Base-by-base conservation (phyloP, 148 eudicot genomes). In the Hydrangea macrophylla region DNA sequence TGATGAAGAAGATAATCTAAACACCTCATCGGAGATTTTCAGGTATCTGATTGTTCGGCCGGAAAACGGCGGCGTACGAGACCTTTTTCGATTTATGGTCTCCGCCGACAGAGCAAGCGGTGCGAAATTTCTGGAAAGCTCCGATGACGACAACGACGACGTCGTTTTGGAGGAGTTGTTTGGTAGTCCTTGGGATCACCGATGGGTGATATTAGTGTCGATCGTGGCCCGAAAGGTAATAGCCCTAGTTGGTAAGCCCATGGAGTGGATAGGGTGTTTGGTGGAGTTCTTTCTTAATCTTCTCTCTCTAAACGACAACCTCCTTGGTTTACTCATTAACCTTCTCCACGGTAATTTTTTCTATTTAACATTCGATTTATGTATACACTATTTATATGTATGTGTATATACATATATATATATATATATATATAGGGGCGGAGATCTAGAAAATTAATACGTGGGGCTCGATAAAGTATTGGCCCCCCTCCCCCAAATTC, bases 151-250 rank as follows among this genome's bases (percentile, higher is more conserved):
- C 51, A 39, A 9, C 15, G 54, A n/a, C 11, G 39, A 44, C 50
- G 58, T n/a, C n/a, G n/a, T n/a, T n/a, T n/a, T n/a, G n/a, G n/a
- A 55, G 18, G 73, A 68, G 53, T 25, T 67, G 63, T 32, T 30
- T 60, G 65, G 61, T 3, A 73, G 70, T n/a, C 23, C 80, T 36
- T 6, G 72, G 54, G 72, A 91, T 51, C 80, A 67, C 20, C 83
- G 89, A 60, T 87, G 90, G 92, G 82, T 89, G n/a, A 89, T 92
- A 40, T 72, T 85, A 22, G 89, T 89, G 26, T 92, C 96, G 11
- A 83, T 92, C 5, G n/a, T 92, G 2, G 68, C 76, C 36, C 64
- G 90, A 59, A 92, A 83, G 77, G 36, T 92, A 9, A 69, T 89
- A 25, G 69, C 69, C 30, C 7, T 83, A 25, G 45, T 82, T 13